Base-by-base conservation (phyloP, 148 eudicot species). In the Cornus kousa region DNA sequence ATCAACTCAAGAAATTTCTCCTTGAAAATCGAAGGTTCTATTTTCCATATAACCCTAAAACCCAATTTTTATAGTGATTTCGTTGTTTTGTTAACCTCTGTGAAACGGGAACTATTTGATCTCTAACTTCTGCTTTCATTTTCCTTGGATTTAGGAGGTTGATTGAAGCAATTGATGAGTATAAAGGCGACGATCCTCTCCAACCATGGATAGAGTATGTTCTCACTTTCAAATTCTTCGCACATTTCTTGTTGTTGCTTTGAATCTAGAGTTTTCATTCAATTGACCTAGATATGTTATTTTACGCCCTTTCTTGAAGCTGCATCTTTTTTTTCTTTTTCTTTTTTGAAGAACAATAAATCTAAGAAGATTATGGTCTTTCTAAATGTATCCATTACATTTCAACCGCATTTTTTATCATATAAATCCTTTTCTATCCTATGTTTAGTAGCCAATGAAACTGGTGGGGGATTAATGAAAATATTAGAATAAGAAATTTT, bases 131-230 rank as follows among this genome's bases (percentile, higher is more conserved):
- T 22, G 16, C 43, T 22, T 13, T 5, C 43, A 1, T 60, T 39
- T 39, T 28, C 37, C 37, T 33, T 23, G 66, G 3, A 20, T 82
- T 74, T 85, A 95, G 97, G 89, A 90, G 77, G 84, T 80, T 93
- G 40, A 82, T 96, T 55, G 89, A 85, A 74, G 95, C 90, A 2
- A 93, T 96, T 73, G 87, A 87, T 55, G 87, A 90, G 79, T 96
- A 96, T 71, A 35, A 81, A 70, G 99, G 99, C 24, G 94, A 93
- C 20, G 99, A 96, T 77, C 97, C 99, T 77, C 95, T 96, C 72
- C 93, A 85, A 67, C 99, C 99, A 7, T 96, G 99, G 99, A 82
- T 96, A 16, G 72, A 87, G 99, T 93, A 71, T 85, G 89, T 83
- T 19, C 5, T 46, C 32, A 3, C 48, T 6, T 43, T 43, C 48